Evolutionary conservation across 371 early-diverging fungal species (phyloP).

Genomic region (Entomophthora muscae): DNA sequence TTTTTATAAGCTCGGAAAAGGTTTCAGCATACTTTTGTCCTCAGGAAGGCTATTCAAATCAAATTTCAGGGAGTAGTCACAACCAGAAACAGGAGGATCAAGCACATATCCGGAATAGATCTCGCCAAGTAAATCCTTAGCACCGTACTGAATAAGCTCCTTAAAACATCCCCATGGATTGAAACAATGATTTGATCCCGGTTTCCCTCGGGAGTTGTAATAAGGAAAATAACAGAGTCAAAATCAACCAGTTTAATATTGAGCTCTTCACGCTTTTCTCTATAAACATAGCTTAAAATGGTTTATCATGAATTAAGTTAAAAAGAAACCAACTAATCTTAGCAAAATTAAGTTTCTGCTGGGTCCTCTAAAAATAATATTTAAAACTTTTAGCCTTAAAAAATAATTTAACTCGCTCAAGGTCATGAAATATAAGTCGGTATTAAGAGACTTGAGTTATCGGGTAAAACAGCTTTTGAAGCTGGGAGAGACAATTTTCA

Average conservation of each 20-base stretch:
- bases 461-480: no score
- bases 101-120: slow-evolving; percentile 59
- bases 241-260: slow-evolving; percentile 81
- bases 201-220: slow-evolving; percentile 50
- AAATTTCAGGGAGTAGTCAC: slow-evolving; percentile 65
- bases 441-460: no score
- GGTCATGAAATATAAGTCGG: no score
- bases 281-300: no score
- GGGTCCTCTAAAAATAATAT: no score
- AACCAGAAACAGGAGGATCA: slow-evolving; percentile 46
- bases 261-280: slow-evolving; percentile 67
- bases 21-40: slow-evolving; percentile 32
- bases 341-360: no score
- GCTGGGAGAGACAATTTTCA: no score
- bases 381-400: no score
- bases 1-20: slow-evolving; percentile 2
- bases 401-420: no score
- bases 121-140: slow-evolving; percentile 50
- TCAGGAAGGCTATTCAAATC: slow-evolving; percentile 56
- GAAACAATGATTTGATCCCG: slow-evolving; percentile 56
- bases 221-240: slow-evolving; percentile 79
- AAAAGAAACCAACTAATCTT: no score
- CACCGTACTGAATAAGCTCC: slow-evolving; percentile 66
- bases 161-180: slow-evolving; percentile 64
- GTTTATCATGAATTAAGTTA: no score